These are phyloP conservation scores for Acacia pycnantha DNA, from an alignment of 331 rosid species.

Conservation along the genomic window DNA sequence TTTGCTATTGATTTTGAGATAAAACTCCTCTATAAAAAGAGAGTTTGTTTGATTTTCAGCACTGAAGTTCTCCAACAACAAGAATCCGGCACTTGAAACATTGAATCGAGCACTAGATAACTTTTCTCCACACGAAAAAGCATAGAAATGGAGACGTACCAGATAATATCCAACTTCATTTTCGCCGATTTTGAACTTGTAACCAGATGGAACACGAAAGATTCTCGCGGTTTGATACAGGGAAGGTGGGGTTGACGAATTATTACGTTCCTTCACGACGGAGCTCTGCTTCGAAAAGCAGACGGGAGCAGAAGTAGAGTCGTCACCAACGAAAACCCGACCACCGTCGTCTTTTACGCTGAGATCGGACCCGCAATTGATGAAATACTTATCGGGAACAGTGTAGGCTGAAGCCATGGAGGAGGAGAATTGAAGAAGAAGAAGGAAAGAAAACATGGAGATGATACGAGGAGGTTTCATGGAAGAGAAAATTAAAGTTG, in stretches of 20 bases:
- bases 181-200: slow-evolving; percentile 21
- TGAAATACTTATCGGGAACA: slow-evolving; percentile 34
- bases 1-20: background rate
- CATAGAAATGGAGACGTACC: slow-evolving; percentile 65
- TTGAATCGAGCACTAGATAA: slow-evolving; percentile 44
- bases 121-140: slow-evolving; percentile 31
- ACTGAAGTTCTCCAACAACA: slow-evolving; percentile 32
- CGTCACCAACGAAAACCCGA: slow-evolving; percentile 28
- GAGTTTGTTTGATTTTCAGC: slow-evolving; percentile 6
- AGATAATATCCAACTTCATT: slow-evolving; percentile 35
- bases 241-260: slow-evolving; percentile 12
- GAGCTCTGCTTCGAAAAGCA: background rate
- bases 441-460: slow-evolving; percentile 19
- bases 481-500: background rate
- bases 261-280: background rate
- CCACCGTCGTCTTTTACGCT: background rate
- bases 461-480: slow-evolving; percentile 9
- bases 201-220: slow-evolving; percentile 19
- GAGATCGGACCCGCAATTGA: slow-evolving; percentile 55
- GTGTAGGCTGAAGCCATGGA: slow-evolving; percentile 30
- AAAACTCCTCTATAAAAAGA: slow-evolving; percentile 39
- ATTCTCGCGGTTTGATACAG: slow-evolving; percentile 44
- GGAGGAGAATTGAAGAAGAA: slow-evolving; percentile 18
- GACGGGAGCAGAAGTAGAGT: background rate
- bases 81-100: slow-evolving; percentile 34